phyloP scores from a whole-genome alignment of 2,329 filamentous ascomycete species.

The Fusarium paranaense region DNA sequence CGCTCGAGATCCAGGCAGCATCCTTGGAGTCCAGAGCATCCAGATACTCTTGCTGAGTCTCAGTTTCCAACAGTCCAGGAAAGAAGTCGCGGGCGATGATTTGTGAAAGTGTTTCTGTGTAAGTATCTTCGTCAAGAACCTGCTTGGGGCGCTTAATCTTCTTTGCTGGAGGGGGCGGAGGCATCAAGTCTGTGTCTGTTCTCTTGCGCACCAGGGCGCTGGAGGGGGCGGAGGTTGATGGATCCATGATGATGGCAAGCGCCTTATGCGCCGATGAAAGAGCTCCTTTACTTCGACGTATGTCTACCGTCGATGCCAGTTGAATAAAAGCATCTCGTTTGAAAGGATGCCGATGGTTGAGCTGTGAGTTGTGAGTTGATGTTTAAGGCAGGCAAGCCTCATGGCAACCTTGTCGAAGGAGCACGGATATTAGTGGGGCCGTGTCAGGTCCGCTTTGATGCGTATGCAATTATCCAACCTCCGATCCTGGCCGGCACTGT shows the following conservation, averaged over 20 bases:
- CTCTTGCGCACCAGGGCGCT: constrained; percentile 76
- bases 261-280: not conserved
- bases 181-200: constrained; percentile 80
- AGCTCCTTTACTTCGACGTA: not conserved
- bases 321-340: not conserved
- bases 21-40: constrained; percentile 91
- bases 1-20: constrained; percentile 85
- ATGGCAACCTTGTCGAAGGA: not conserved
- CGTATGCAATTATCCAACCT: constrained; percentile 43
- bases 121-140: constrained; percentile 92
- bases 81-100: constrained; percentile 99
- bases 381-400: not conserved
- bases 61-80: constrained; percentile 85
- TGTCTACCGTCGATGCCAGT: no score
- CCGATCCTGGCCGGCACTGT: not conserved
- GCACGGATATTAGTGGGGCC: constrained; percentile 20
- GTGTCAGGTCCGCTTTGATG: constrained; percentile 16
- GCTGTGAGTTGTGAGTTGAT: not conserved
- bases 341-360: not conserved
- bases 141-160: constrained; percentile 91
- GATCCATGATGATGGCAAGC: constrained; percentile 50
- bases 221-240: constrained; percentile 50
- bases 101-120: constrained; percentile 88
- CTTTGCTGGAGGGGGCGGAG: constrained; percentile 85
- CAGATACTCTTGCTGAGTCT: constrained; percentile 91